Evolutionary conservation across 2,329 filamentous ascomycete genomes (phyloP), one percentile per base, ranked within the genome.

Genomic region (Kalmusia sp.): DNA sequence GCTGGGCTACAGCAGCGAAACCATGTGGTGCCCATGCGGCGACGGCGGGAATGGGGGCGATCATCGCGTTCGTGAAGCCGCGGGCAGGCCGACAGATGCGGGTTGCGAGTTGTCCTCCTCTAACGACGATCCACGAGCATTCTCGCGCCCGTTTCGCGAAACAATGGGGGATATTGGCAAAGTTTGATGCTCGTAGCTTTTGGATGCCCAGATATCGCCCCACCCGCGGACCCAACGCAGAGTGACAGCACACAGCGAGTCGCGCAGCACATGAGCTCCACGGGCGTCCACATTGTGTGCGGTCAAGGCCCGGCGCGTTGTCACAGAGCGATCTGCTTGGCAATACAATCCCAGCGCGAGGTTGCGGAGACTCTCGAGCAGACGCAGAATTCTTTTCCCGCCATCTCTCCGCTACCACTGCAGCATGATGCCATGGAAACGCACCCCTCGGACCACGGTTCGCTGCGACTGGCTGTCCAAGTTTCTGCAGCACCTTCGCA

Each of bases 271-370:
- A 34, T 9, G 28, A 22, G 28, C n/a, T 12, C 28, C 15, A 15
- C 24, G n/a, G n/a, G n/a, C n/a, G n/a, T n/a, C n/a, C n/a, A n/a
- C n/a, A n/a, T n/a, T n/a, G n/a, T n/a, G n/a, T n/a, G n/a, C n/a
- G 9, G 33, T 47, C 33, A 46, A 25, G 30, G 34, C 24, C 33
- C 31, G 44, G 33, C 11, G 19, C n/a, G 44, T 15, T 30, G 28
- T 15, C 22, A 30, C 24, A n/a, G 6, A 27, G 43, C 33, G n/a
- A 14, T 21, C 6, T 27, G 39, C 52, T 54, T 54, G 52, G 52
- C 52, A 54, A 55, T 55, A 45, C 39, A 48, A 38, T 9, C 33
- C 40, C 21, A 37, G 33, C 15, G 33, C 33, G 21, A 37, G 44
- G n/a, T 9, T 47, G n/a, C 24, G 33, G 33, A 47, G 44, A 47